Conservation (phyloP, 805 yeast species). For the Priceomyces castillae region DNA sequence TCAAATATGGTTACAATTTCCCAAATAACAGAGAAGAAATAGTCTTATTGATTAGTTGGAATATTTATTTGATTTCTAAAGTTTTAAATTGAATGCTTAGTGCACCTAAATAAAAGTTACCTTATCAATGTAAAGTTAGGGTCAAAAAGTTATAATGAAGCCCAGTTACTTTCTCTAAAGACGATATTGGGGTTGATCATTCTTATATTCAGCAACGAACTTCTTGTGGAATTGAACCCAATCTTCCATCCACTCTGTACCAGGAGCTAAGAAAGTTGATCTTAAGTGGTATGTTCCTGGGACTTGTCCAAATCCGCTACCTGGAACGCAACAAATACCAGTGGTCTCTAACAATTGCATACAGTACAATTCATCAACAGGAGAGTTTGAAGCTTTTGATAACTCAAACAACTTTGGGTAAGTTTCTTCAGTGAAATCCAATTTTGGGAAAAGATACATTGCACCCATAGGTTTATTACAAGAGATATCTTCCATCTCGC, state of each 20-base stretch:
- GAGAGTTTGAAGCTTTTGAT: slow-evolving; percentile 55
- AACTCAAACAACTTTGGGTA: slow-evolving; percentile 55
- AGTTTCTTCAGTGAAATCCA: slow-evolving; percentile 49
- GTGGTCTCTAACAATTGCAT: slow-evolving; percentile 76
- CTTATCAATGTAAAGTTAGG: too few relatives aligned
- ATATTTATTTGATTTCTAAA: not conserved
- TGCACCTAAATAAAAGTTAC: not conserved
- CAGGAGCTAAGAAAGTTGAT: slow-evolving; percentile 96
- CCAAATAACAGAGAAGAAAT: too few relatives aligned
- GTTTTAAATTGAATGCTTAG: not conserved
- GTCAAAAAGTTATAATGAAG: too few relatives aligned
- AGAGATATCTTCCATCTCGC: slow-evolving; percentile 71
- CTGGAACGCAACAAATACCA: slow-evolving; percentile 97
- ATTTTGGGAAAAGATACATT: slow-evolving; percentile 90
- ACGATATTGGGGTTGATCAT: not conserved
- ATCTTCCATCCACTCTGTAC: slow-evolving; percentile 76
- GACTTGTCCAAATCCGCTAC: slow-evolving; percentile 93
- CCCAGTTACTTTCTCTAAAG: not conserved
- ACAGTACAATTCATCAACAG: slow-evolving; percentile 89
- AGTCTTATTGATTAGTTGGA: not conserved
- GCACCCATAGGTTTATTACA: slow-evolving; percentile 96
- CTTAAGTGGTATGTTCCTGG: slow-evolving; percentile 89
- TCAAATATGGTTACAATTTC: too few relatives aligned
- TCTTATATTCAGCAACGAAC: slow-evolving; percentile 59
- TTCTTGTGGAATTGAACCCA: slow-evolving; percentile 78